phyloP scores from a whole-genome alignment of 1,139 yeast genomes.

The Ogataea hybrid region DNA sequence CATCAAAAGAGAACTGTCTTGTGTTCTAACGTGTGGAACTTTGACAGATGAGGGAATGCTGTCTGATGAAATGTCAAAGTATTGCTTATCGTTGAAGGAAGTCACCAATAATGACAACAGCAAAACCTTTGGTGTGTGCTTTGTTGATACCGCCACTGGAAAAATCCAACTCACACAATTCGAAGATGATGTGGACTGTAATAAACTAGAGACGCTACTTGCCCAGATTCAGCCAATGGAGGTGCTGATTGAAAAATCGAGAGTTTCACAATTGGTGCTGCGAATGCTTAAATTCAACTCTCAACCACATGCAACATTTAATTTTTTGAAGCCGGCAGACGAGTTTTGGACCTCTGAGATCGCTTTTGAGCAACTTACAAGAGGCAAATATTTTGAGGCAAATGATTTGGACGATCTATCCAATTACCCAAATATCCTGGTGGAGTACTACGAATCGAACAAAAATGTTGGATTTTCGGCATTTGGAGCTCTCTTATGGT shows the following conservation, averaged over 20 bases:
- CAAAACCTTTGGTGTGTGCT: conserved; percentile 74
- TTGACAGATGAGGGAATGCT: conserved; percentile 88
- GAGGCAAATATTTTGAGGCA: conserved; percentile 64
- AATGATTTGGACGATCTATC: conserved; percentile 62
- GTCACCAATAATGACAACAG: conserved; percentile 40
- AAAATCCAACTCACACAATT: conserved; percentile 69
- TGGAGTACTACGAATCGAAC: conserved; percentile 45
- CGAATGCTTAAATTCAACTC: conserved; percentile 75
- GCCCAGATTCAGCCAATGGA: conserved; percentile 92
- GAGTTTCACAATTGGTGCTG: conserved; percentile 63
- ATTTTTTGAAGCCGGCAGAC: conserved; percentile 62
- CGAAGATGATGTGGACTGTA: conserved; percentile 79
- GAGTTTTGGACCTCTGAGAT: conserved; percentile 89
- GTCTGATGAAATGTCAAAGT: conserved; percentile 86
- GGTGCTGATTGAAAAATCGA: conserved; percentile 72
- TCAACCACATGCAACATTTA: conserved; percentile 78
- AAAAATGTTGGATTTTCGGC: conserved; percentile 67
- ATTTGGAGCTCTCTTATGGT: conserved; percentile 85
- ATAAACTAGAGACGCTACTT: conserved; percentile 81
- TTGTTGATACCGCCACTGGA: conserved; percentile 94
- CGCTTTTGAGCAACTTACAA: conserved; percentile 64
- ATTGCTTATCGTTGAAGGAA: conserved; percentile 81
- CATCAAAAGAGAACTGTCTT: conserved; percentile 82
- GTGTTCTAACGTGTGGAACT: conserved; percentile 92
- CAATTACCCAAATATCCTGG: conserved; percentile 61